A percentile compares a stretch with the other conserved stretches of the same genome.
Conservation (phyloP, 805 yeast species). For the Lipomyces mesembrius region DNA sequence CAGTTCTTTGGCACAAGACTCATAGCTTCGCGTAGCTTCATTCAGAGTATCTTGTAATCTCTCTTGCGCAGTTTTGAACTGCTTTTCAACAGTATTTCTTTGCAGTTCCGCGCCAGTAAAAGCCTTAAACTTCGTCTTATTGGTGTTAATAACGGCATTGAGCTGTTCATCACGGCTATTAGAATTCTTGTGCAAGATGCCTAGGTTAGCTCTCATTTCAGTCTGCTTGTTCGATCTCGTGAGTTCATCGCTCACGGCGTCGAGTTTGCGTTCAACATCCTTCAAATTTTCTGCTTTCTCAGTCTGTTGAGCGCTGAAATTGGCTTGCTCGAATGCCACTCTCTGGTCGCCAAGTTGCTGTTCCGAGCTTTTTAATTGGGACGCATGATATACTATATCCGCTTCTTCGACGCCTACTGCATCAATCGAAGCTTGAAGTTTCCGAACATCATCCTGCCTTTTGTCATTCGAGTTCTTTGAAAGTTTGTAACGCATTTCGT, state of each 20-base stretch:
- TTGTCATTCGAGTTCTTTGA: constrained; percentile 16
- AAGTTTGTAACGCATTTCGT: constrained; percentile 37
- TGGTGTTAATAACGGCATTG: constrained; percentile 42
- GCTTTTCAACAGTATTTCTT: constrained; percentile 27
- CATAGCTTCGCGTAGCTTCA: constrained; percentile 22
- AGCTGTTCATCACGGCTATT: constrained; percentile 45
- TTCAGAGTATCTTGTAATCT: constrained; percentile 39
- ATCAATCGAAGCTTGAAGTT: constrained; percentile 50
- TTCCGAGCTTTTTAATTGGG: constrained; percentile 45
- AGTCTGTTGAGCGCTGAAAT: constrained; percentile 14
- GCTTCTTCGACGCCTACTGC: constrained; percentile 52
- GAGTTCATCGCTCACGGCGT: constrained; percentile 57
- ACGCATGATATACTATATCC: constrained; percentile 51
- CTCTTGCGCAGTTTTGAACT: constrained; percentile 35
- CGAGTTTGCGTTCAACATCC: constrained; percentile 48
- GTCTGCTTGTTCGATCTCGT: constrained; percentile 60
- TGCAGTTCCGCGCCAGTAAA: constrained; percentile 36
- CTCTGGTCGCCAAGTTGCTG: constrained; percentile 47
- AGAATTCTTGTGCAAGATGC: constrained; percentile 52
- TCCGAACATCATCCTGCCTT: constrained; percentile 46
- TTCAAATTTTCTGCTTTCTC: constrained; percentile 14
- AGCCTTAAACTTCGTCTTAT: constrained; percentile 40
- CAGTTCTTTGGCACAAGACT: constrained; percentile 35
- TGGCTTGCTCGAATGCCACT: constrained; percentile 19
- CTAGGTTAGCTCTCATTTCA: constrained; percentile 60